Conservation (phyloP, 1,284 basidiomycete genomes). For the Malassezia restricta region DNA sequence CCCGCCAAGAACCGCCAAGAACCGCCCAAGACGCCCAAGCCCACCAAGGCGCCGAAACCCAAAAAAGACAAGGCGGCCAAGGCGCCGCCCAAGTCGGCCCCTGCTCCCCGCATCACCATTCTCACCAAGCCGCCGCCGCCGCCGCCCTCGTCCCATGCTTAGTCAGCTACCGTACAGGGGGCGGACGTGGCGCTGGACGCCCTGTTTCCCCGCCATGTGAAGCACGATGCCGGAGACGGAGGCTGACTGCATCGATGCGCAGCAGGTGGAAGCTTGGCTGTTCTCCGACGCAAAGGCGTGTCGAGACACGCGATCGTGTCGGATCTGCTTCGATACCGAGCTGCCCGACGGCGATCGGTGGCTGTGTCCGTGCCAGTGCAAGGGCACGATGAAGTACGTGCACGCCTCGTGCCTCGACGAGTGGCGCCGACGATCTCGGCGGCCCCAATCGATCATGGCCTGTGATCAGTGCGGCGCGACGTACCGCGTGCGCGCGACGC, state of each 20-base stretch:
- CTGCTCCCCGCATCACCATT: background rate
- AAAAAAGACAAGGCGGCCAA: too few relatives aligned
- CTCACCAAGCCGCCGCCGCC: background rate
- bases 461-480: constrained; percentile 40
- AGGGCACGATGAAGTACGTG: constrained; percentile 42
- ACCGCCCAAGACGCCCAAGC: too few relatives aligned
- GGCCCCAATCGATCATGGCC: constrained; percentile 20
- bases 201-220: too few relatives aligned
- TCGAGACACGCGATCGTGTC: background rate
- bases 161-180: background rate
- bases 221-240: background rate
- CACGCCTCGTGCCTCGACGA: constrained; percentile 36
- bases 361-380: constrained; percentile 29
- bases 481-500: constrained; percentile 28
- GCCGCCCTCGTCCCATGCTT: background rate
- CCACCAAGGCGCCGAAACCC: too few relatives aligned
- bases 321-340: constrained; percentile 8
- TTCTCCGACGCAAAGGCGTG: background rate
- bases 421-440: constrained; percentile 26
- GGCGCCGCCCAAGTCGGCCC: background rate
- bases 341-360: constrained; percentile 11
- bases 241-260: background rate
- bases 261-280: background rate
- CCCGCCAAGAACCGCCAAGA: background rate
- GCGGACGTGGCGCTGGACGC: background rate